Evolutionary conservation across 352 stramenopile species (phyloP).

Genomic region (Globisporangium heterothallicum): DNA sequence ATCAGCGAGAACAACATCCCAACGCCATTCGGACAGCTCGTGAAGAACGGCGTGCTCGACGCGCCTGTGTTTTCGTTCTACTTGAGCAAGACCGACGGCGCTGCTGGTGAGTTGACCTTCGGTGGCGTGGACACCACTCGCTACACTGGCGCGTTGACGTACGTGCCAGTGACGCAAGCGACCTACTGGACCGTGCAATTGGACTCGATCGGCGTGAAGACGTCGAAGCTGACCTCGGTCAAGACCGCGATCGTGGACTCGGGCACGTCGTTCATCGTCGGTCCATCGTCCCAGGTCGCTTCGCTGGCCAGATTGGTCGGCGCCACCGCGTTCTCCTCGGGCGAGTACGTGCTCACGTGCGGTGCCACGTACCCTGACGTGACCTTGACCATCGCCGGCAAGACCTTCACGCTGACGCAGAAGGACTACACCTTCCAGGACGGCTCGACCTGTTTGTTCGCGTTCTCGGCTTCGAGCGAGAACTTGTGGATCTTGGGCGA

Average conservation of each 20-base stretch:
- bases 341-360: slow-evolving; percentile 93
- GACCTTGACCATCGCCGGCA: slow-evolving; percentile 83
- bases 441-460: slow-evolving; percentile 14
- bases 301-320: slow-evolving; percentile 19
- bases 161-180: slow-evolving; percentile 27
- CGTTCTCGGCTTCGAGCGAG: slow-evolving; percentile 6
- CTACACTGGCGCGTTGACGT: slow-evolving; percentile 85
- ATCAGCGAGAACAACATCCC: slow-evolving; percentile 74
- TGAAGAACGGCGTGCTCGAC: slow-evolving; percentile 68
- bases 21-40: slow-evolving; percentile 86
- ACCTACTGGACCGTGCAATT: slow-evolving; percentile 34
- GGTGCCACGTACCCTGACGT: slow-evolving; percentile 78
- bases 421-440: slow-evolving; percentile 88
- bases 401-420: slow-evolving; percentile 81
- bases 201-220: slow-evolving; percentile 23
- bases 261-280: slow-evolving; percentile 17
- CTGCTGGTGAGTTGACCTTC: slow-evolving; percentile 20
- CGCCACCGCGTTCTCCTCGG: slow-evolving; percentile 85
- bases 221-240: slow-evolving; percentile 16
- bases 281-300: slow-evolving; percentile 14
- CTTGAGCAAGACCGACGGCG: slow-evolving; percentile 39
- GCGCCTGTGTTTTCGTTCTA: slow-evolving; percentile 88
- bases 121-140: slow-evolving; percentile 46
- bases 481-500: slow-evolving; percentile 63
- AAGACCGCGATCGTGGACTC: slow-evolving; percentile 24